Evolutionary conservation across 495 filamentous ascomycete species (phyloP), one percentile per base, ranked within the genome.

Genomic region (Tuber magnatum): DNA sequence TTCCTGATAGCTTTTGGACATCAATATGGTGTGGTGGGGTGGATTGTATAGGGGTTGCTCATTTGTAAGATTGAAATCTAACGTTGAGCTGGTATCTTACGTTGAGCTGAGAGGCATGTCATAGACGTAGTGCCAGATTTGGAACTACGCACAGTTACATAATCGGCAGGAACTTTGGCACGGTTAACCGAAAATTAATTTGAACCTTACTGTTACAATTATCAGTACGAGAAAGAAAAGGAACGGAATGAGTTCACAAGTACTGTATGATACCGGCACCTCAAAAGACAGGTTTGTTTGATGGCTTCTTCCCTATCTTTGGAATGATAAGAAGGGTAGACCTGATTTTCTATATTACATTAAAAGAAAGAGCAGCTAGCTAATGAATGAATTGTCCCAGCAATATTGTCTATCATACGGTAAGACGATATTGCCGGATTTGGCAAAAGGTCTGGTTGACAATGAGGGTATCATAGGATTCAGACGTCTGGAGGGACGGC

Each of bases 321-420:
- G 44, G 44, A 20, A 22, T 20, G 44, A 56, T 28, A 4, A 18
- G 7, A 14, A 12, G 24, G 8, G 24, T 28, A 28, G 9, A 14
- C 48, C 46, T 8, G 20, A 7, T 48, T 48, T 48, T 22, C 24
- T 48, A 48, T 48, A 9, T 8, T 48, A 48, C 7, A 48, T 48
- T 48, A 56, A 24, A 28, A 3, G 48, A 56, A n/a, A n/a, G n/a
- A n/a, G 8, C 48, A 56, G 48, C 48, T 56, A 56, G 48, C 48
- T 56, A 56, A 28, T 56, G n/a, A 14, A 10, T 28, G 22, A 56
- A n/a, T n/a, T 12, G n/a, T n/a, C 3, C 51, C 39, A 91, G 96
- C 95, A 68, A 98, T 99, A 81, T 88, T 99, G 82, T 97, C 94
- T 78, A 94, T 98, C n/a, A 86, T 98, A 94, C 82, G 92, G 98